Evolutionary conservation across 2,329 filamentous ascomycete genomes (phyloP), one percentile per base, ranked within the genome.

Genomic region (Elsinoe ampelina): DNA sequence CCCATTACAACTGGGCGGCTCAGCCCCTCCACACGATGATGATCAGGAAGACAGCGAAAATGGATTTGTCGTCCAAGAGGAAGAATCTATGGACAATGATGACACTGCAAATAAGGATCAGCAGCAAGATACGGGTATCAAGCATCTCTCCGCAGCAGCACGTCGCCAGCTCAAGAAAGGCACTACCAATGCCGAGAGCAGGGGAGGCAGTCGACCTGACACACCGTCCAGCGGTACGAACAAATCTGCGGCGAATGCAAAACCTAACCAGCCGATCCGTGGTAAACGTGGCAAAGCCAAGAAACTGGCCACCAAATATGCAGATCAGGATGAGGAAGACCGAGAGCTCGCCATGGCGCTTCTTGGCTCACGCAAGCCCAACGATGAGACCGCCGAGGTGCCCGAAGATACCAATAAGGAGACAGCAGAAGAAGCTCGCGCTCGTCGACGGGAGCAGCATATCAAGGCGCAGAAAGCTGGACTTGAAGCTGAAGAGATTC

Each of bases 301-400:
- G 75, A 95, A 93, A 70, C 84, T 89, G 1, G 89, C 89, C 2
- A 76, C 82, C 58, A 96, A 95, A 69, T 98, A 98, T 73, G 92
- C 87, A 45, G 77, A 95, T 64, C 93, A 97, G 76, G 92, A 97
- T 64, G 90, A 95, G 57, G 92, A 95, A 71, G 93, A 98, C 66
- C 88, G 90, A 11, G 81, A 80, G 5, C 80, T 91, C 0, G 89
- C 90, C 32, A 86, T 96, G 71, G 80, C 84, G 20, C 79, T 97
- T n/a, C 83, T 95, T n/a, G 93, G 93, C 38, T 85, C 88, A 1
- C 75, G 79, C 58, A 79, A 80, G 0, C 85, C 85, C 1, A 79
- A 87, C 63, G 83, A 84, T 60, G 82, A 80, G 12, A 82, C 86
- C 63, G 85, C 83, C 1, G 86, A 88, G 41, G 71, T 72, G 45